Conservation (phyloP, 2,329 filamentous ascomycete genomes). For the Colletotrichum horii region DNA sequence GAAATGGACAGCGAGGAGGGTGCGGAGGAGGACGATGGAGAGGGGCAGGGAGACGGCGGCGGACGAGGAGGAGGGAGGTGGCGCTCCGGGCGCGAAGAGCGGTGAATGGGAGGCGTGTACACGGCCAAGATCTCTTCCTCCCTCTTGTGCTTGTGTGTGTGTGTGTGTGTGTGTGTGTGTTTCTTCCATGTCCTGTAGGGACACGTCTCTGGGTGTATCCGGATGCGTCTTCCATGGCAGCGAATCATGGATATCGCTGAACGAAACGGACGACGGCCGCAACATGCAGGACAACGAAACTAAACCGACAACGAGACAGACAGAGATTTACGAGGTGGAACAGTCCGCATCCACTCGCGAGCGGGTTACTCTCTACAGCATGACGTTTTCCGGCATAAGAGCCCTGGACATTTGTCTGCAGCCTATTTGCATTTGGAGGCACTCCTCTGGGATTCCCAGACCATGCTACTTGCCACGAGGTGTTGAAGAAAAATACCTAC, state of each 20-base stretch:
- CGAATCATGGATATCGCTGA: not conserved
- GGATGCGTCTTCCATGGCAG: not conserved
- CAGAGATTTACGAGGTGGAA: not conserved
- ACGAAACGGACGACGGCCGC: not conserved
- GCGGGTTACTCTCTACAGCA: not conserved
- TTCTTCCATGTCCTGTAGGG: not conserved
- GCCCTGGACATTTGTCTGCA: not conserved
- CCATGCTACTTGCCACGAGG: conserved; percentile 1
- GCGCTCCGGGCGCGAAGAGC: conserved; percentile 1
- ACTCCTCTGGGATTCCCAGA: not conserved
- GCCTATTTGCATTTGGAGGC: not conserved
- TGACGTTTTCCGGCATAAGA: not conserved
- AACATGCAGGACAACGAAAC: not conserved
- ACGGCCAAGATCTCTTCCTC: not conserved
- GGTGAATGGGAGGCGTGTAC: conserved; percentile 8
- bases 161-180: not conserved
- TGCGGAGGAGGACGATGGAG: not conserved
- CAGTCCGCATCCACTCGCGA: not conserved
- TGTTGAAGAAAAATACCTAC: not conserved
- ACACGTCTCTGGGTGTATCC: conserved; percentile 16
- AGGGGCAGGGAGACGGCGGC: not conserved
- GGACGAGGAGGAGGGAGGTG: not conserved
- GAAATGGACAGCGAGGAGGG: not conserved
- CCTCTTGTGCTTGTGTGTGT: not conserved
- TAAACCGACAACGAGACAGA: not conserved